Conservation (phyloP, 108 stramenopile genomes). For the Bacterosira constricta region DNA sequence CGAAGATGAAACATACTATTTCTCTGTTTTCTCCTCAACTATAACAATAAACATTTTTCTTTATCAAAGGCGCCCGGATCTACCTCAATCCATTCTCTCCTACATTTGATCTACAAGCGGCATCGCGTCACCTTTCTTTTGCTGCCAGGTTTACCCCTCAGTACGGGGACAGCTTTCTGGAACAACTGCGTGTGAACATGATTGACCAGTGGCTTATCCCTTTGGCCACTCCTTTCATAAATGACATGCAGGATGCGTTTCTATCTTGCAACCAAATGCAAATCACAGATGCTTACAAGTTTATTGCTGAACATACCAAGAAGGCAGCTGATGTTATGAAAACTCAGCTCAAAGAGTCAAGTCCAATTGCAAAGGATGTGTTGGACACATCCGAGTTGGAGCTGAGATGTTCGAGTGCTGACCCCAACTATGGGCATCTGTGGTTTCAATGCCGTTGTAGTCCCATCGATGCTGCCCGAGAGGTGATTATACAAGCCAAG, state of each 20-base stretch:
- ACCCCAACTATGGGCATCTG: slow-evolving; percentile 96
- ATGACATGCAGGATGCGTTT: slow-evolving; percentile 31
- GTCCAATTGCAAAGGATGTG: slow-evolving; percentile 25
- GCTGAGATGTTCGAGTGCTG: slow-evolving; percentile 91
- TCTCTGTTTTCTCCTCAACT: too few species aligned
- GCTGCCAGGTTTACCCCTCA: slow-evolving; percentile 98
- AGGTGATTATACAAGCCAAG: slow-evolving; percentile 61
- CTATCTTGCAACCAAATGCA: slow-evolving; percentile 20
- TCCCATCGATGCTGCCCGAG: slow-evolving; percentile 85
- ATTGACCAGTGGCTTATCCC: slow-evolving; percentile 72
- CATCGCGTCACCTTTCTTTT: slow-evolving; percentile 85
- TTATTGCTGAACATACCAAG: slow-evolving; percentile 30
- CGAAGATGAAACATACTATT: neutral
- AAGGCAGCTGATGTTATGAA: slow-evolving; percentile 43
- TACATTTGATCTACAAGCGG: slow-evolving; percentile 82
- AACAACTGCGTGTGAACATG: slow-evolving; percentile 74
- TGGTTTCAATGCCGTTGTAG: slow-evolving; percentile 91
- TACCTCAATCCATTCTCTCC: slow-evolving; percentile 84
- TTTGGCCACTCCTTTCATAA: slow-evolving; percentile 52
- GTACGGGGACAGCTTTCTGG: slow-evolving; percentile 95
- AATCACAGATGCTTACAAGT: slow-evolving; percentile 23
- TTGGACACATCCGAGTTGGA: slow-evolving; percentile 76
- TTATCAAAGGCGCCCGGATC: slow-evolving; percentile 57
- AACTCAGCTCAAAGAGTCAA: slow-evolving; percentile 26
- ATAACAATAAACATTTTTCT: neutral